Conservation (phyloP, 345 rosid species). For the Alliaria petiolata region DNA sequence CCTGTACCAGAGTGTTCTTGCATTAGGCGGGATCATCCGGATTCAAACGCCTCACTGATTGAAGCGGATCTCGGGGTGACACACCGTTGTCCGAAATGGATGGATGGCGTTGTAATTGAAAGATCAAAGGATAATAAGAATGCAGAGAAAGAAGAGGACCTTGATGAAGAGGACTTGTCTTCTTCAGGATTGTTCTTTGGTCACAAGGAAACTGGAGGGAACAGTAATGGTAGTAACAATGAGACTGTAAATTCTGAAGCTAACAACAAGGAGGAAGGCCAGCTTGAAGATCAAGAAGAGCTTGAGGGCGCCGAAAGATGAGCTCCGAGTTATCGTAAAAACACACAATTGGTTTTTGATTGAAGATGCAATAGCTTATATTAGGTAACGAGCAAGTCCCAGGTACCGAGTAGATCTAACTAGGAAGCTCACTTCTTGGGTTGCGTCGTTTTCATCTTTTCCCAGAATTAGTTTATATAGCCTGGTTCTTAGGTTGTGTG, state of each 20-base stretch:
- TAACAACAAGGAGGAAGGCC: constrained; percentile 70
- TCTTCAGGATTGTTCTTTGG: constrained; percentile 67
- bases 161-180: constrained; percentile 65
- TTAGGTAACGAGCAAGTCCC: not conserved
- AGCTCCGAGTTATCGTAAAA: not conserved
- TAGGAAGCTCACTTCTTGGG: constrained; percentile 15
- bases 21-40: constrained; percentile 27
- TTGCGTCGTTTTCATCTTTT: not conserved
- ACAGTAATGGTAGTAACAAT: constrained; percentile 42
- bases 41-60: constrained; percentile 38
- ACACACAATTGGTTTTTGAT: not conserved
- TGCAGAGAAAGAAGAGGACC: constrained; percentile 72
- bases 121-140: constrained; percentile 52
- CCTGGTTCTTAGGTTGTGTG: constrained; percentile 10
- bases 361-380: constrained; percentile 11
- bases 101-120: constrained; percentile 39
- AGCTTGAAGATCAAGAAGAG: constrained; percentile 90
- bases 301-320: constrained; percentile 58
- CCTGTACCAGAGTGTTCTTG: constrained; percentile 95
- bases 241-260: constrained; percentile 60
- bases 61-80: constrained; percentile 49
- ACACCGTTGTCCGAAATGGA: constrained; percentile 75
- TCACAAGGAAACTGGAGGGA: constrained; percentile 29
- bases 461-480: constrained; percentile 4
- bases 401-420: constrained; percentile 18